Conservation (phyloP, 2,329 filamentous ascomycete species). For the Colletotrichum sp. region DNA sequence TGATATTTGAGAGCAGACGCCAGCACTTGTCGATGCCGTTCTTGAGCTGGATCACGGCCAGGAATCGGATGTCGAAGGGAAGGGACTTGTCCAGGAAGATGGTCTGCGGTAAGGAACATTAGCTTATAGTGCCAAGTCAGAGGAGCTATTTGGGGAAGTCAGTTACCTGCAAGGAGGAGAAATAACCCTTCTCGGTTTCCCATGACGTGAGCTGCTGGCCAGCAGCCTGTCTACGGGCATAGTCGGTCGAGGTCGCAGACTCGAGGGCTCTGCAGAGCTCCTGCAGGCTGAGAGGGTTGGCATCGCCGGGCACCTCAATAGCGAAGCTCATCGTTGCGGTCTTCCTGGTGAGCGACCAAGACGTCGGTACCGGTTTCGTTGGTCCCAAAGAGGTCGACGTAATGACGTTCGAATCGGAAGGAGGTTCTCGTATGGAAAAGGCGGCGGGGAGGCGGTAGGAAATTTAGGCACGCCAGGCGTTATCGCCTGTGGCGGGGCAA, state of each 20-base stretch:
- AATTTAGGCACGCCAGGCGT: slow-evolving; percentile 9
- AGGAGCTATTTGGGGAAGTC: too few relatives aligned
- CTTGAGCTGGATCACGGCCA: slow-evolving; percentile 93
- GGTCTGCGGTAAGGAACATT: slow-evolving; percentile 52
- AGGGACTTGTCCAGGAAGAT: slow-evolving; percentile 82
- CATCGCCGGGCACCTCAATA: slow-evolving; percentile 83
- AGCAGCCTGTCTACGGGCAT: slow-evolving; percentile 68
- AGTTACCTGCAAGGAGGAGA: slow-evolving; percentile 70
- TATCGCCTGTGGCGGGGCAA: slow-evolving; percentile 17
- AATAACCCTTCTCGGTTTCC: slow-evolving; percentile 72
- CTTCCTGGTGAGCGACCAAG: slow-evolving; percentile 16
- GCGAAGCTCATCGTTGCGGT: slow-evolving; percentile 64
- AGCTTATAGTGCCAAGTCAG: neutral
- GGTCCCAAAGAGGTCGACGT: neutral
- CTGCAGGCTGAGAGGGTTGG: slow-evolving; percentile 69
- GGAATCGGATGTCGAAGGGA: slow-evolving; percentile 80
- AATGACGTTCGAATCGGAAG: neutral
- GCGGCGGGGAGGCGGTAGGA: slow-evolving; percentile 10
- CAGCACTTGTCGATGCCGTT: slow-evolving; percentile 97
- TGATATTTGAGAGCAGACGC: slow-evolving; percentile 64
- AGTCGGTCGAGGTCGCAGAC: slow-evolving; percentile 66
- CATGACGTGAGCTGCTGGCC: slow-evolving; percentile 75
- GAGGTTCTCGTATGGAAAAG: neutral
- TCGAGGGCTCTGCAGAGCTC: slow-evolving; percentile 70
- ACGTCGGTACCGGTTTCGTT: neutral